These are phyloP conservation scores for Globisporangium camurandrum DNA, from an alignment of 352 stramenopile genomes.

Conservation along the genomic window DNA sequence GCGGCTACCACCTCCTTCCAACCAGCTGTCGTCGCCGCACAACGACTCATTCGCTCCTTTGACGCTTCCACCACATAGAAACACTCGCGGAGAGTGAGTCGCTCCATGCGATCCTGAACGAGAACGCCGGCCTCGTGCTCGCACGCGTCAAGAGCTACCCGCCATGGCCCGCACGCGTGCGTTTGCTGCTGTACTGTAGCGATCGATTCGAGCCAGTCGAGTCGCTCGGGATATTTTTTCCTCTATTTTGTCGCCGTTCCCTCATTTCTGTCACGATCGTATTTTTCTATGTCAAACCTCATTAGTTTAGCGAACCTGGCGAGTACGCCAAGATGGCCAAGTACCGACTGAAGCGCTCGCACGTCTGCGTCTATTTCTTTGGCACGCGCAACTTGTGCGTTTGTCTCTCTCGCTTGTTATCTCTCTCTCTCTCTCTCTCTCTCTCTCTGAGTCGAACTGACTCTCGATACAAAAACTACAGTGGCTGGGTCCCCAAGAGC, in stretches of 20 bases:
- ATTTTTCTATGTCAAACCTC: slow-evolving; percentile 5
- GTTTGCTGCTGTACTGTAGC: too few relatives aligned
- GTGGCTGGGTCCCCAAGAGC: slow-evolving; percentile 69
- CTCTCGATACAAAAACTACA: too few relatives aligned
- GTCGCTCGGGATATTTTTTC: too few relatives aligned
- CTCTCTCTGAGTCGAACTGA: background rate
- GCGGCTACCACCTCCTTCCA: background rate
- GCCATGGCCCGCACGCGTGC: slow-evolving; percentile 74
- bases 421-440: background rate
- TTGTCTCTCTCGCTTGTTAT: background rate
- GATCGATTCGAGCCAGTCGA: too few relatives aligned
- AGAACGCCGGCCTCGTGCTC: slow-evolving; percentile 69
- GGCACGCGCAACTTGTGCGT: slow-evolving; percentile 84
- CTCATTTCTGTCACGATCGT: background rate
- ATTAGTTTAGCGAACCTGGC: slow-evolving; percentile 76
- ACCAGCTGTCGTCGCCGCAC: background rate
- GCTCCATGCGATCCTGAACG: slow-evolving; percentile 64
- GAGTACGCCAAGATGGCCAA: slow-evolving; percentile 78
- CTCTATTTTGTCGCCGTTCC: slow-evolving; percentile 1
- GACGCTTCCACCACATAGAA: slow-evolving; percentile 22
- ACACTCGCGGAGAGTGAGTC: slow-evolving; percentile 49
- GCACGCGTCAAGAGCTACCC: slow-evolving; percentile 74
- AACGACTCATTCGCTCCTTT: background rate
- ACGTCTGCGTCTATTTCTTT: slow-evolving; percentile 84
- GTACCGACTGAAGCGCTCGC: slow-evolving; percentile 66